These are phyloP conservation scores for Candida sp. DNA, from an alignment of 1,139 yeast species.

Conservation along the genomic window DNA sequence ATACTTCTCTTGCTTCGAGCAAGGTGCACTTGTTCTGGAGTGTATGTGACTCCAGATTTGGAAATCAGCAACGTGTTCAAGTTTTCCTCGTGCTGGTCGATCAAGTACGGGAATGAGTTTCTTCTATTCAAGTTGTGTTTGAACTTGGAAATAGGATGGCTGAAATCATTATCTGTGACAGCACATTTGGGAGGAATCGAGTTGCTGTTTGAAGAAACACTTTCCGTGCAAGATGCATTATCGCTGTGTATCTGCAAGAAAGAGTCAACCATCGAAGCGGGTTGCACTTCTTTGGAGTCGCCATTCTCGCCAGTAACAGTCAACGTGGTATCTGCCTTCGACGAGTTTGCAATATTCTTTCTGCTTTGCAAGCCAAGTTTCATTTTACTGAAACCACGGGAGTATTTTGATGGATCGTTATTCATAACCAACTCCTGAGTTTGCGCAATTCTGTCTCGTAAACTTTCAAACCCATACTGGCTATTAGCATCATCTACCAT, in stretches of 20 bases:
- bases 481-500: slow-evolving; percentile 10
- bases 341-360: slow-evolving; percentile 7
- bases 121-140: slow-evolving; percentile 41
- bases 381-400: slow-evolving; percentile 42
- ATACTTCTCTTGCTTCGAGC: slow-evolving; percentile 24
- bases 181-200: slow-evolving; percentile 5
- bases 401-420: slow-evolving; percentile 31
- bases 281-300: slow-evolving; percentile 8
- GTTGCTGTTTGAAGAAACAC: slow-evolving; percentile 7
- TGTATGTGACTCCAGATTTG: slow-evolving; percentile 3
- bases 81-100: slow-evolving; percentile 14
- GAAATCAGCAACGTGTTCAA: slow-evolving; percentile 29
- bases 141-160: slow-evolving; percentile 17
- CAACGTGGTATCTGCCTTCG: slow-evolving; percentile 2
- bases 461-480: slow-evolving; percentile 37
- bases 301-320: slow-evolving; percentile 5
- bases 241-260: slow-evolving; percentile 23
- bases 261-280: slow-evolving; percentile 23
- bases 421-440: slow-evolving; percentile 20
- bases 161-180: slow-evolving; percentile 2
- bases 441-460: slow-evolving; percentile 37
- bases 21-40: slow-evolving; percentile 4
- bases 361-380: slow-evolving; percentile 38
- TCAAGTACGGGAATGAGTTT: slow-evolving; percentile 45
- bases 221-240: slow-evolving; percentile 11